These are phyloP conservation scores for Aspergillus thermomutatus DNA, from an alignment of 2,329 filamentous ascomycete species.

Conservation along the genomic window DNA sequence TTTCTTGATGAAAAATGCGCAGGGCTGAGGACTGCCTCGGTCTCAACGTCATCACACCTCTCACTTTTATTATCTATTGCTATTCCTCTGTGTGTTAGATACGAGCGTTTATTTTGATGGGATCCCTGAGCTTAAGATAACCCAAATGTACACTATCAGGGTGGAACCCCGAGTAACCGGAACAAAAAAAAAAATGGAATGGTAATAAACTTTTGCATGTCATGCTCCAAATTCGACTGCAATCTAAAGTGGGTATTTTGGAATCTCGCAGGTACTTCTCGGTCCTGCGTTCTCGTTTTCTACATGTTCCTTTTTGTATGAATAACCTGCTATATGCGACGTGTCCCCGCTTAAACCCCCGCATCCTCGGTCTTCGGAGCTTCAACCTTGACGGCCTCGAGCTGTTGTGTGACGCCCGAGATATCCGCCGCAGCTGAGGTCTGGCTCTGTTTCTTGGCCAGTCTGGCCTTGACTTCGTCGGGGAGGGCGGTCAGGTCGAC, in stretches of 20 bases:
- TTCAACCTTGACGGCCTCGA: conserved; percentile 21
- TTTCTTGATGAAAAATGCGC: conserved; percentile 74
- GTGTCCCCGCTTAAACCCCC: conserved; percentile 9
- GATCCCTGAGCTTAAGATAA: not conserved
- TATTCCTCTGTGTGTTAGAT: not conserved
- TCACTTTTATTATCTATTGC: not conserved
- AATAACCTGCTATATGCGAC: not conserved
- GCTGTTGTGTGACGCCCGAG: conserved; percentile 19
- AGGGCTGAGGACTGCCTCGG: conserved; percentile 21
- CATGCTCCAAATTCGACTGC: conserved; percentile 7
- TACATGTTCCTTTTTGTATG: not conserved
- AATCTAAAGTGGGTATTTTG: conserved; percentile 13
- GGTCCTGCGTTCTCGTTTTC: not conserved
- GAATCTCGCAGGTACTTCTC: conserved; percentile 2
- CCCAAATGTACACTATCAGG: conserved; percentile 2
- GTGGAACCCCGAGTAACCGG: not conserved
- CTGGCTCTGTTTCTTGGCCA: conserved; percentile 19
- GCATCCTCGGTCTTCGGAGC: conserved; percentile 16
- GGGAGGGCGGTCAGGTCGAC: conserved; percentile 53
- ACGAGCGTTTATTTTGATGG: not conserved
- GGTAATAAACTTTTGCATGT: not conserved
- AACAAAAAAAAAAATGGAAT: not conserved
- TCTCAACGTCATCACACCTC: not conserved
- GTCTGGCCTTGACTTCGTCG: conserved; percentile 22
- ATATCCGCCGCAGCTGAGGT: conserved; percentile 6